Evolutionary conservation across 2,329 filamentous ascomycete genomes (phyloP).

Genomic region (Podosphaera aphanis): DNA sequence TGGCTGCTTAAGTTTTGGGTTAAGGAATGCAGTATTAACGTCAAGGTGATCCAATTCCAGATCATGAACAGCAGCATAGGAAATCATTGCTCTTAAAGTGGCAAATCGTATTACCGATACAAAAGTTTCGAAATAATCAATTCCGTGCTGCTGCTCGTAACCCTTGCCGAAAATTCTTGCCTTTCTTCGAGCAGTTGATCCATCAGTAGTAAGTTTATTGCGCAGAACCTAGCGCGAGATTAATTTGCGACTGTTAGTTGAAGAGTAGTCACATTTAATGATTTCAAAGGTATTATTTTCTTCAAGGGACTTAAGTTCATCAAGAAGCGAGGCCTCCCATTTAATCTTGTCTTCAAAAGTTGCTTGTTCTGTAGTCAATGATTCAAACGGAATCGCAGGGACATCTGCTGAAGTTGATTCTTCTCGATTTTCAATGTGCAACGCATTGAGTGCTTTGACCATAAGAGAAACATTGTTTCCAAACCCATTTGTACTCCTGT

Average conservation of each 20-base stretch:
- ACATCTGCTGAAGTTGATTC: background rate
- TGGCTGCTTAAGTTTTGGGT: background rate
- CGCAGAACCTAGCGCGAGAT: too few relatives aligned
- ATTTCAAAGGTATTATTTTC: too few relatives aligned
- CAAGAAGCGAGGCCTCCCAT: background rate
- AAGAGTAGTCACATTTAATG: too few relatives aligned
- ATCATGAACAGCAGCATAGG: background rate
- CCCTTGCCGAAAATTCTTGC: too few relatives aligned
- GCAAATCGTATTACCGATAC: background rate
- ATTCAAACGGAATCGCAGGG: too few relatives aligned
- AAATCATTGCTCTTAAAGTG: background rate
- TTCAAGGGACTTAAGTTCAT: background rate
- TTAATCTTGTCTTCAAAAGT: background rate
- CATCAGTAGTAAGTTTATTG: too few relatives aligned
- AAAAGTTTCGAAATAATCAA: background rate
- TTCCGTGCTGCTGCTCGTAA: background rate
- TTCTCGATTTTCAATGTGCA: background rate
- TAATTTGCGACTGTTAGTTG: too few relatives aligned
- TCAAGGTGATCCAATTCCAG: background rate
- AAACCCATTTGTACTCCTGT: background rate
- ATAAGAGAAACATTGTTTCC: too few relatives aligned
- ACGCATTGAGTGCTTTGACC: background rate
- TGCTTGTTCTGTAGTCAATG: background rate
- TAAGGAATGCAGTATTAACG: background rate
- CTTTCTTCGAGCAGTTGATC: too few relatives aligned